Evolutionary conservation across 2,329 filamentous ascomycete species (phyloP).

Genomic region (Epichloe elymi): DNA sequence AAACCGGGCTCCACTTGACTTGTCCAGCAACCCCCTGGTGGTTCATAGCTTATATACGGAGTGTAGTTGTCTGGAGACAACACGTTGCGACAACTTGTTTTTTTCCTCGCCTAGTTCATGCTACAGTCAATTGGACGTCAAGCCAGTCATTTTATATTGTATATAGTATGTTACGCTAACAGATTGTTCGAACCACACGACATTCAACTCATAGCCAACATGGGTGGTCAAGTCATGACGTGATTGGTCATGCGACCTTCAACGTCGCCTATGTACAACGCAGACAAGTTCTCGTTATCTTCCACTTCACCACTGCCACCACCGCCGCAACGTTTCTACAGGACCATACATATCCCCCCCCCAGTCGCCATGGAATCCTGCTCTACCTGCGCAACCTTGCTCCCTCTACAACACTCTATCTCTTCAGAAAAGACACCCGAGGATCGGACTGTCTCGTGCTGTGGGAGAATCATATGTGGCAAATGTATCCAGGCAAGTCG

Average conservation of each 20-base stretch:
- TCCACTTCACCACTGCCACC: not conserved
- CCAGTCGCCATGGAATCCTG: conserved; percentile 34
- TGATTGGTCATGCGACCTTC: conserved; percentile 4
- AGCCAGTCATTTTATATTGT: no score
- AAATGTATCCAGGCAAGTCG: conserved; percentile 48
- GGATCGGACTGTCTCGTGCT: conserved; percentile 54
- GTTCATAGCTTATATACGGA: no score
- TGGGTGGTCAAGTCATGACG: conserved; percentile 2
- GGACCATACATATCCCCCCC: not conserved
- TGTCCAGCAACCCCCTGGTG: no score
- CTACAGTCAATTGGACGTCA: no score
- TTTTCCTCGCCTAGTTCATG: no score
- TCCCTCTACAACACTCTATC: conserved; percentile 39
- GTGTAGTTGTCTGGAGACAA: no score
- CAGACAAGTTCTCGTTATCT: not conserved
- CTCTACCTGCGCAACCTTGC: conserved; percentile 55
- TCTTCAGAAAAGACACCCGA: conserved; percentile 48
- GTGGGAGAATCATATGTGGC: conserved; percentile 57
- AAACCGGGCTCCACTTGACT: not conserved
- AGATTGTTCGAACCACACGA: no score
- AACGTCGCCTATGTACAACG: not conserved
- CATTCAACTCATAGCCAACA: not conserved
- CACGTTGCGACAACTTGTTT: no score
- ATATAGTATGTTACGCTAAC: no score
- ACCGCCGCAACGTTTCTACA: not conserved